Base-by-base conservation (phyloP, 2,329 filamentous ascomycete species). In the Monosporascus sp. region DNA sequence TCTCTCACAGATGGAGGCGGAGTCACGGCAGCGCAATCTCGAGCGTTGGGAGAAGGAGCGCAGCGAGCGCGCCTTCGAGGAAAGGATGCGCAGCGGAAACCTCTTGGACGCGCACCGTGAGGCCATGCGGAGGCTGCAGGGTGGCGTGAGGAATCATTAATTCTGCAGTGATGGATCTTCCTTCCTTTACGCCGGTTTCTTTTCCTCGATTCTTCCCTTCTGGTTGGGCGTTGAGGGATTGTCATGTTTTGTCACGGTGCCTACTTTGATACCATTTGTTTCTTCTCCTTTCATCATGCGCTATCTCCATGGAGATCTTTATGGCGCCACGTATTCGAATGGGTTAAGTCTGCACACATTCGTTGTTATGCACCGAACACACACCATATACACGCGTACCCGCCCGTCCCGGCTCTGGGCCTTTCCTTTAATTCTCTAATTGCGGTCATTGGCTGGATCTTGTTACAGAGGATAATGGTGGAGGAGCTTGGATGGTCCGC, bases 121-220 rank as follows among this genome's bases (percentile, higher is more conserved):
- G 58, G 89, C 87, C 1, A 80, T 97, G 81, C 79, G 88, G 57
- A 85, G 79, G 67, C 88, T 97, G 85, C 91, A 96, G 63, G 71
- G 69, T 37, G 60, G 66, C 24, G 73, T 74, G 1, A 74, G 69
- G 59, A 65, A 74, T 41, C 48, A 53, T 50, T 35, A 35, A 5
- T 64, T n/a, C 37, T 39, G 37, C 3, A 6, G 15, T 39, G 15
- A 39, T 39, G 6, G 15, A 7, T n/a, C 37, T 17, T 39, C 8
- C 37, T 18, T 15, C 37, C 4, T n/a, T 39, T 18, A 17, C 37
- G 5, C 37, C 8, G 6, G 15, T 39, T 39, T 39, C 15, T 15
- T 39, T 39, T 39, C 37, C n/a, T 39, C 7, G 2, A 7, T n/a
- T 39, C n/a, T n/a, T 18, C 27, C 27, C 27, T 27, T 27, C 27